phyloP scores from a whole-genome alignment of 2,329 filamentous ascomycete genomes.

The Aaosphaeria pasadenensis region DNA sequence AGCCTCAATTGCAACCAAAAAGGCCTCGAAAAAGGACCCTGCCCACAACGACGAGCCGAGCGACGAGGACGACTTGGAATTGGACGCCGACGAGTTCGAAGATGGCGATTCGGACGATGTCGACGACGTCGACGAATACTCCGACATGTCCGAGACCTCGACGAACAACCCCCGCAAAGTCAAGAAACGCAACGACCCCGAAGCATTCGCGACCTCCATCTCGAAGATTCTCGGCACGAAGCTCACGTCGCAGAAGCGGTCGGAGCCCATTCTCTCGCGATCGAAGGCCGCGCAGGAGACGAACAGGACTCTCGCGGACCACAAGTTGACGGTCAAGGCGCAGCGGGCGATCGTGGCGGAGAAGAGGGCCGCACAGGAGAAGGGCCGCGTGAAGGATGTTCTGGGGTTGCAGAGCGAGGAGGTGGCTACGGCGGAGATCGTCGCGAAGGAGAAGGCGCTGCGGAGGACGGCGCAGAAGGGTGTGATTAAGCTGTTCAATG shows the following conservation, averaged over 20 bases:
- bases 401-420: conserved; percentile 59
- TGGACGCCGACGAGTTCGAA: conserved; percentile 37
- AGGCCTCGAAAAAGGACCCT: conserved; percentile 6
- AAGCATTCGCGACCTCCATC: conserved; percentile 87
- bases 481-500: conserved; percentile 96
- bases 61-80: conserved; percentile 25
- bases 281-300: conserved; percentile 72
- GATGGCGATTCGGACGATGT: conserved; percentile 30
- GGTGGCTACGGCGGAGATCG: conserved; percentile 50
- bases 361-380: conserved; percentile 75
- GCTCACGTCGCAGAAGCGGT: conserved; percentile 73
- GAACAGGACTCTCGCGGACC: conserved; percentile 69
- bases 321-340: conserved; percentile 78
- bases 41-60: conserved; percentile 17
- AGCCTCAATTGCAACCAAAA: background rate
- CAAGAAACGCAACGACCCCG: conserved; percentile 87
- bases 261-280: conserved; percentile 88
- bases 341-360: conserved; percentile 75
- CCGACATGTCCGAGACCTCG: conserved; percentile 31
- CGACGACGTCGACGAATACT: conserved; percentile 31
- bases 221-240: conserved; percentile 91
- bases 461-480: conserved; percentile 87
- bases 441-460: conserved; percentile 73
- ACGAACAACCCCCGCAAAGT: conserved; percentile 44
- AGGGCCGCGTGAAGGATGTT: conserved; percentile 85